A percentile compares a stretch with the other conserved stretches of the same genome.
phyloP scores from a whole-genome alignment of 2,329 filamentous ascomycete genomes.

The Exophiala aquamarina region DNA sequence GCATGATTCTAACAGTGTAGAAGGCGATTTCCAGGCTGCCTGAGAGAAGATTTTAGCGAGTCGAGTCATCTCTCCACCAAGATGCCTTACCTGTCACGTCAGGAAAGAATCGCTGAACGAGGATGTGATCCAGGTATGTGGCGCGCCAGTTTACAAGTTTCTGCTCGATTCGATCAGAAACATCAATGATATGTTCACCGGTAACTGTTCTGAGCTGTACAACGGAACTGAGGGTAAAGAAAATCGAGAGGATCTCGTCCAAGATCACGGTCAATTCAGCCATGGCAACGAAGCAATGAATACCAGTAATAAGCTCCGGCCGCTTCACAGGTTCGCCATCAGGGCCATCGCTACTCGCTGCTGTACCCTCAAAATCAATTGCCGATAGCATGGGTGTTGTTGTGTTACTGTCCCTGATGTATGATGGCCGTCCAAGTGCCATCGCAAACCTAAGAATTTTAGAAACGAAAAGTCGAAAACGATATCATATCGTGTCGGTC shows the following conservation, averaged over 20 bases:
- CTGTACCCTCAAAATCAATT: conserved; percentile 10
- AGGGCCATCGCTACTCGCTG: background rate
- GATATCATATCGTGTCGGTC: too few relatives aligned
- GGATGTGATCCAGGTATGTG: conserved; percentile 11
- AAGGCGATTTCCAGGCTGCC: conserved; percentile 16
- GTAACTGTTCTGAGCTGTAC: conserved; percentile 9
- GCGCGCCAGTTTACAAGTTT: conserved; percentile 11
- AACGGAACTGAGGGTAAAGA: conserved; percentile 17
- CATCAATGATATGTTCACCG: conserved; percentile 11
- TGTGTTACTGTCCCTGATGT: conserved; percentile 11
- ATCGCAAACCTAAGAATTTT: conserved; percentile 13
- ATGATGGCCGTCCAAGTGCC: conserved; percentile 16
- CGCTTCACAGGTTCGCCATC: background rate
- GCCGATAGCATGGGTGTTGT: conserved; percentile 14
- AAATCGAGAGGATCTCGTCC: conserved; percentile 13
- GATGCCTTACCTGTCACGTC: conserved; percentile 15
- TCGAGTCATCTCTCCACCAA: background rate
- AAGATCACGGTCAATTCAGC: conserved; percentile 14
- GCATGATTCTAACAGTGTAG: conserved; percentile 15
- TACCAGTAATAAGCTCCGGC: conserved; percentile 12
- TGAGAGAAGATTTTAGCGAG: background rate
- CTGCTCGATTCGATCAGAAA: conserved; percentile 11
- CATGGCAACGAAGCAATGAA: conserved; percentile 18
- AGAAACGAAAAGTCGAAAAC: too few relatives aligned
- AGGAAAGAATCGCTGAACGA: conserved; percentile 13